Percentiles rank a stretch among this genome's conserved stretches.
These are phyloP conservation scores for Echinosophora koreensis DNA, from an alignment of 306 rosid genomes.

Conservation along the genomic window DNA sequence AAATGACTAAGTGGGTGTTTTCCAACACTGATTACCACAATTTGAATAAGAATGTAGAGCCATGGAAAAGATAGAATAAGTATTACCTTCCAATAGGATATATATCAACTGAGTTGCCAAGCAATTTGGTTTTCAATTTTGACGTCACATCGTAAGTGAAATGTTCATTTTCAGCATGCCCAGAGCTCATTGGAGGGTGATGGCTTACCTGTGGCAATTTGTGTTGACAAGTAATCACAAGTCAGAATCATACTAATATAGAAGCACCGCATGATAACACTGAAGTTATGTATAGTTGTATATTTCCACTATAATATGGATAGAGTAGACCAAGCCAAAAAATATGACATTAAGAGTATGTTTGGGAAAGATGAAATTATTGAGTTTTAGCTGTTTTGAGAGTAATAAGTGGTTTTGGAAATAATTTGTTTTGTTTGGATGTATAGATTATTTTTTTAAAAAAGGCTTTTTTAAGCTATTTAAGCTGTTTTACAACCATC, in stretches of 20 bases:
- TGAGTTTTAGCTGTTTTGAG: too few species aligned
- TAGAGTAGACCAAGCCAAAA: background rate
- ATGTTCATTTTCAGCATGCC: slow-evolving; percentile 93
- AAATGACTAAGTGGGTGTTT: slow-evolving; percentile 1
- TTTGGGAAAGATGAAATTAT: too few species aligned
- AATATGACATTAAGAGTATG: background rate
- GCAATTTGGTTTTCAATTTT: slow-evolving; percentile 92
- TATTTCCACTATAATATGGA: slow-evolving; percentile 13
- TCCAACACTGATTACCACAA: slow-evolving; percentile 13
- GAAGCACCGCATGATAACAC: slow-evolving; percentile 9
- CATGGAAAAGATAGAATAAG: too few species aligned
- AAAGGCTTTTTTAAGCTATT: too few species aligned
- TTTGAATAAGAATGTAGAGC: slow-evolving; percentile 18
- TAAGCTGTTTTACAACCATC: too few species aligned
- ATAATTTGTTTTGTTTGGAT: too few species aligned
- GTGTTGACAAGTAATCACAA: slow-evolving; percentile 31
- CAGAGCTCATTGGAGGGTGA: slow-evolving; percentile 99
- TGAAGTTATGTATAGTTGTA: background rate
- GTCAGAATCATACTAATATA: slow-evolving; percentile 32
- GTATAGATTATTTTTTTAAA: too few species aligned
- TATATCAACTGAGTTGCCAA: slow-evolving; percentile 85
- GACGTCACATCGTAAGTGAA: slow-evolving; percentile 89
- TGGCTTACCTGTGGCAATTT: slow-evolving; percentile 80
- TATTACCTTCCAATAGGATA: slow-evolving; percentile 94
- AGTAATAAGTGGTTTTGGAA: too few species aligned